These are phyloP conservation scores for Pseudoperonospora humuli DNA, from an alignment of 352 stramenopile genomes.

Conservation along the genomic window DNA sequence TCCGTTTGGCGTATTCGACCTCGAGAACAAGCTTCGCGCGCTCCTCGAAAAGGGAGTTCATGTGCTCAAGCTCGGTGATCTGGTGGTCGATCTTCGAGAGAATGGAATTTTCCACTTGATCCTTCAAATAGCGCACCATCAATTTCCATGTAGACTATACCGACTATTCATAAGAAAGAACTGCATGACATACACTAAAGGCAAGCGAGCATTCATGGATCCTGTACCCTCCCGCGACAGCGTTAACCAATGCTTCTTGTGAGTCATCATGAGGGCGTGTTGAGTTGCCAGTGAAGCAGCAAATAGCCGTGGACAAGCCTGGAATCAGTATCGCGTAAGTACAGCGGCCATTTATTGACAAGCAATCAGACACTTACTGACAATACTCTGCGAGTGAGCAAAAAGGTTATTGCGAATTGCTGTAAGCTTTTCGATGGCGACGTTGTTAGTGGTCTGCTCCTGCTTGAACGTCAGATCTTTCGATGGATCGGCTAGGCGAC, in stretches of 20 bases:
- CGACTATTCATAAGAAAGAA: no score
- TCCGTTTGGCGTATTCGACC: conserved; percentile 65
- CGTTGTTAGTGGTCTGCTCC: conserved; percentile 31
- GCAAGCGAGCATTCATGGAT: conserved; percentile 17
- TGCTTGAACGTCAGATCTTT: conserved; percentile 47
- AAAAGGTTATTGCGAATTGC: conserved; percentile 32
- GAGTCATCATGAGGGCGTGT: conserved; percentile 10
- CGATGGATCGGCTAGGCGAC: conserved; percentile 38
- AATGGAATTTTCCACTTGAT: conserved; percentile 30
- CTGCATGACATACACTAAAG: conserved; percentile 18
- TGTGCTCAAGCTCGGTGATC: conserved; percentile 28
- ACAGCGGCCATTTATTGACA: not conserved
- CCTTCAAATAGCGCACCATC: no score
- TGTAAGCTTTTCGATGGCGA: conserved; percentile 34
- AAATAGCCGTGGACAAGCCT: conserved; percentile 32
- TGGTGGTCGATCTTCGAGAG: conserved; percentile 36
- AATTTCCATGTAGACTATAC: no score
- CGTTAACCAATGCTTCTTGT: conserved; percentile 1
- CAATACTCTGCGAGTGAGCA: conserved; percentile 40
- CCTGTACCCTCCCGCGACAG: conserved; percentile 9
- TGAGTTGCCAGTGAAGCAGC: conserved; percentile 19
- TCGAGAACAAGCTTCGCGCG: conserved; percentile 50
- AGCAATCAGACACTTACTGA: conserved; percentile 24
- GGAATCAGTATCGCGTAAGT: not conserved
- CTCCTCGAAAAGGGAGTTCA: conserved; percentile 35